Conservation (phyloP, 2,329 filamentous ascomycete species). For the Ceratocystis destructans region DNA sequence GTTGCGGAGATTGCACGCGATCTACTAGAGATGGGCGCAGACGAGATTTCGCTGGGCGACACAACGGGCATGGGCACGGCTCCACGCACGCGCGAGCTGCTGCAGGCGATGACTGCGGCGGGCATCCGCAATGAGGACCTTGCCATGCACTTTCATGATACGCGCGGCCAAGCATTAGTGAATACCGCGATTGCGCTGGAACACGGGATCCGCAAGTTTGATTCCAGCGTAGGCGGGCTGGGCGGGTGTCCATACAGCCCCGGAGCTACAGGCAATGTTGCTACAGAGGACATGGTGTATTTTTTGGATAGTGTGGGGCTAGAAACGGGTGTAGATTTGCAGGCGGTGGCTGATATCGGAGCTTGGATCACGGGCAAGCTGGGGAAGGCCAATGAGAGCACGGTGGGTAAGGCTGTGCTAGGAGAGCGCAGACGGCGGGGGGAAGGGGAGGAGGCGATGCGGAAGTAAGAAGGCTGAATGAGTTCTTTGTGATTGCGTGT, state of each 20-base stretch:
- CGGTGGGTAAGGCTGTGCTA: constrained; percentile 51
- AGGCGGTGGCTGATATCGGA: constrained; percentile 53
- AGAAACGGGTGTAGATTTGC: constrained; percentile 57
- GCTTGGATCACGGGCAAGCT: constrained; percentile 56
- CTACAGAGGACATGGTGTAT: constrained; percentile 73
- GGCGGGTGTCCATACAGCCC: constrained; percentile 78
- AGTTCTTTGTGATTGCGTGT: not conserved
- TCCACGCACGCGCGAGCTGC: constrained; percentile 50
- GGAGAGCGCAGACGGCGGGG: constrained; percentile 30
- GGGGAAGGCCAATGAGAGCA: constrained; percentile 48
- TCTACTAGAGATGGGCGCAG: constrained; percentile 72
- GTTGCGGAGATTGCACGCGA: constrained; percentile 54
- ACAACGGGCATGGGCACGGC: constrained; percentile 83
- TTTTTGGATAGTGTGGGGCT: constrained; percentile 61
- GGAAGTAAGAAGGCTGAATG: not conserved
- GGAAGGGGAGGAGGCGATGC: not conserved
- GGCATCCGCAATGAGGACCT: constrained; percentile 57
- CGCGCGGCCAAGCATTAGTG: constrained; percentile 72
- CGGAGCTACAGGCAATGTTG: constrained; percentile 74
- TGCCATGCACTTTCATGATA: constrained; percentile 80
- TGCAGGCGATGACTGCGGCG: constrained; percentile 50
- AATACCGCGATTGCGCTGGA: constrained; percentile 67
- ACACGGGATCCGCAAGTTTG: constrained; percentile 65
- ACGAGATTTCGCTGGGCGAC: constrained; percentile 81
- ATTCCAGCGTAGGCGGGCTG: constrained; percentile 64